These are phyloP conservation scores for Pseudopyrenochaeta lycopersici DNA, from an alignment of 2,329 filamentous ascomycete genomes.

Conservation along the genomic window DNA sequence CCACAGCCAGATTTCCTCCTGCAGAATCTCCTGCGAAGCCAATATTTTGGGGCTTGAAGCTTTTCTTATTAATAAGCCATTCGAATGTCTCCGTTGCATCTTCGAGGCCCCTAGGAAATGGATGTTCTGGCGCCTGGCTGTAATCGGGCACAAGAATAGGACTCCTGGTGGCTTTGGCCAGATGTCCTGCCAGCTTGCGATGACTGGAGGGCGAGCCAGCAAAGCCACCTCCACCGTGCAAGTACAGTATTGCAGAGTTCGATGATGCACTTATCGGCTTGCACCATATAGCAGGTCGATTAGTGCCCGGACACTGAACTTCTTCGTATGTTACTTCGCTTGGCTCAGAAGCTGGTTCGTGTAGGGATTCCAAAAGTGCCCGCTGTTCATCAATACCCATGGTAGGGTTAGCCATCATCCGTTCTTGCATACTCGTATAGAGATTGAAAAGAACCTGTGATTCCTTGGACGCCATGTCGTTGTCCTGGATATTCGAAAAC, in stretches of 20 bases:
- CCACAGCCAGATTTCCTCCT: background rate
- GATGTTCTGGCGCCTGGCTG: background rate
- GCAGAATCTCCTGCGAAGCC: background rate
- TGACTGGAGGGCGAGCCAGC: background rate
- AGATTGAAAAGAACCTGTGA: too few species aligned
- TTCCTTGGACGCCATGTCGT: too few species aligned
- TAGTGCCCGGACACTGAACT: background rate
- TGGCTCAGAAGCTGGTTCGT: too few species aligned
- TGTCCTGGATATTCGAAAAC: too few species aligned
- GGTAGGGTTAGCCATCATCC: too few species aligned
- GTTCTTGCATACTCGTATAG: too few species aligned
- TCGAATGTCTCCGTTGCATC: background rate
- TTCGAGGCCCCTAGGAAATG: background rate
- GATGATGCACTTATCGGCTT: background rate
- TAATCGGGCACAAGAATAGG: background rate
- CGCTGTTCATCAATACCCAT: too few species aligned
- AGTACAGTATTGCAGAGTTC: background rate
- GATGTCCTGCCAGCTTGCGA: background rate
- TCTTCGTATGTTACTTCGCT: background rate
- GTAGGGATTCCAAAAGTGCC: too few species aligned
- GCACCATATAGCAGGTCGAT: background rate
- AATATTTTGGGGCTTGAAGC: background rate
- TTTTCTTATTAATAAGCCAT: background rate
- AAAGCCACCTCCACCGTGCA: background rate
- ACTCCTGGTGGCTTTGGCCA: background rate